Conservation (phyloP, 352 stramenopile genomes). For the Thalassiosira hispida region DNA sequence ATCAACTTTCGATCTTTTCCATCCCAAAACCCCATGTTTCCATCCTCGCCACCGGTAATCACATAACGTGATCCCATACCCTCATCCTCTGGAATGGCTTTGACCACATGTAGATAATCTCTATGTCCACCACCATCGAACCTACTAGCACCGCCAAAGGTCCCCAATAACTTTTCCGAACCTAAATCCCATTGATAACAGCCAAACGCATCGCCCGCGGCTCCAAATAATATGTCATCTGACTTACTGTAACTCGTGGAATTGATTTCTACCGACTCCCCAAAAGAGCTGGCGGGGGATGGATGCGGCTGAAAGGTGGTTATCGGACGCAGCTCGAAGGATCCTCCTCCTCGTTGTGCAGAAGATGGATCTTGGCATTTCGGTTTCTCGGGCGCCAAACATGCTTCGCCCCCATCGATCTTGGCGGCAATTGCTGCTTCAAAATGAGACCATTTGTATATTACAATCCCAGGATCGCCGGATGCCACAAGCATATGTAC, state of each 20-base stretch:
- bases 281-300: slow-evolving; percentile 32
- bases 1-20: slow-evolving; percentile 55
- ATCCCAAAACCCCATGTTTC: slow-evolving; percentile 62
- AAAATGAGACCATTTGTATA: slow-evolving; percentile 60
- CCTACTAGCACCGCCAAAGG: slow-evolving; percentile 32
- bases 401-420: neutral
- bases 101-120: slow-evolving; percentile 62
- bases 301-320: slow-evolving; percentile 48
- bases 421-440: slow-evolving; percentile 49
- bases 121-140: slow-evolving; percentile 34
- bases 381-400: neutral
- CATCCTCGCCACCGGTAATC: slow-evolving; percentile 63
- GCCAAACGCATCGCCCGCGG: slow-evolving; percentile 61
- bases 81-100: slow-evolving; percentile 22
- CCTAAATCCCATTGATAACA: slow-evolving; percentile 71
- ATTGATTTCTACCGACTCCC: slow-evolving; percentile 59
- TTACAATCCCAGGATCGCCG: slow-evolving; percentile 46
- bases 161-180: slow-evolving; percentile 50
- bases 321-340: slow-evolving; percentile 14
- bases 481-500: slow-evolving; percentile 43
- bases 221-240: slow-evolving; percentile 53
- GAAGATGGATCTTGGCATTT: slow-evolving; percentile 17
- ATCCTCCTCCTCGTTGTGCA: neutral
- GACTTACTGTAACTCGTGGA: slow-evolving; percentile 38
- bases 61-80: slow-evolving; percentile 26